Evolutionary conservation across 1,139 yeast genomes (phyloP), one percentile per base, ranked within the genome.

Genomic region (Geotrichum bryndzae): DNA sequence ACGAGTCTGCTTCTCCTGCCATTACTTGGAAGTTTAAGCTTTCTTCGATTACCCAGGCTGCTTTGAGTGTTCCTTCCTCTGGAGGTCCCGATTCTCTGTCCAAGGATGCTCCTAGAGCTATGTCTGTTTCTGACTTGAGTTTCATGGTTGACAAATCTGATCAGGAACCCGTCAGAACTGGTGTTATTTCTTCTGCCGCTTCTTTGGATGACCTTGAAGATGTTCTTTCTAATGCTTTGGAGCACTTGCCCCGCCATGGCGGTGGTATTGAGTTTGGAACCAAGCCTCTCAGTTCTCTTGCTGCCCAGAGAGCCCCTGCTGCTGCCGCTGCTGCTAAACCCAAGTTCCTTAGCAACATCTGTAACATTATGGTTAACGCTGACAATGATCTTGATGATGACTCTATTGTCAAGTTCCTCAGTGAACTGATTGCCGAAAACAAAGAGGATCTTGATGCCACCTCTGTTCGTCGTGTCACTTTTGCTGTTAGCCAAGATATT

Each of bases 191-290:
- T 64, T 89, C 98, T 61, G 86, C 90, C 64, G 81, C 82, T 64
- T 96, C 90, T 70, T 77, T 92, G 66, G 97, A 92, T 71, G 98
- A 94, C 67, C 85, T 89, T 61, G 98, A 92, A 67, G 97, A 90
- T 59, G 83, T 86, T 73, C 78, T 94, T 65, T 69, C 83, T 58
- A 86, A 88, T 67, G 97, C 95, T 57, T 80, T 94, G 69, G 94
- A 87, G 67, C 80, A 81, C 62, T 79, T 90, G 65, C 87, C 90
- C 64, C 82, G 70, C 54, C 73, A 75, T 66, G 61, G 64, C 11
- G 72, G 72, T 45, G 70, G 72, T 53, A 60, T 69, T 46, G 71
- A 69, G 59, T 66, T 70, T 54, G 64, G 72, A 61, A 54, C 60
- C 18, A 27, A 48, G 2, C 41, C 29, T 29, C 46, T 76, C 83